Conservation (phyloP, 495 filamentous ascomycete species). For the Rusavskia elegans region DNA sequence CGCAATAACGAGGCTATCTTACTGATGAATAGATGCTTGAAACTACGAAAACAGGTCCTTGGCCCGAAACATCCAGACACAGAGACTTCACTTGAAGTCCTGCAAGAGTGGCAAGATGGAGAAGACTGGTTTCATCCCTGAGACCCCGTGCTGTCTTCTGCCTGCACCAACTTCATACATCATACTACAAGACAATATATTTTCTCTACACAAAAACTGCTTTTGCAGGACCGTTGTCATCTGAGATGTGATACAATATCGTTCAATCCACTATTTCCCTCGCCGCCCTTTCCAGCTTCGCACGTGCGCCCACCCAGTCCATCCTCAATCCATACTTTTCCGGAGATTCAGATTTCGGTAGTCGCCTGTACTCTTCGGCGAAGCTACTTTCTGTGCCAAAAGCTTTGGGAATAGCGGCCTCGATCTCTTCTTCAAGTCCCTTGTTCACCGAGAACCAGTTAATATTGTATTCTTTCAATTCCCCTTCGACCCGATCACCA, state of each 20-base stretch:
- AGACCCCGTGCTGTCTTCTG: too few relatives aligned
- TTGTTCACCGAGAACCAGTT: conserved; percentile 2
- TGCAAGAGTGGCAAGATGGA: too few relatives aligned
- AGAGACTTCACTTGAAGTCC: too few relatives aligned
- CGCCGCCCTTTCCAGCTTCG: not conserved
- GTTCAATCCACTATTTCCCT: too few relatives aligned
- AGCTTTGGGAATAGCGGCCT: not conserved
- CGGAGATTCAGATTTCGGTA: not conserved
- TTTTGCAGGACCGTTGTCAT: too few relatives aligned
- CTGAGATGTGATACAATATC: too few relatives aligned
- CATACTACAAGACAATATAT: too few relatives aligned
- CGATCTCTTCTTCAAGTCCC: not conserved
- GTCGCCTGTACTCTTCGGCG: not conserved
- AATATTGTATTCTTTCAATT: not conserved
- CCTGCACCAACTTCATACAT: too few relatives aligned
- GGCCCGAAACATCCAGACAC: not conserved
- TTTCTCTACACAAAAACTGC: too few relatives aligned
- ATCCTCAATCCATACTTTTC: not conserved
- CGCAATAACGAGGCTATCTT: not conserved
- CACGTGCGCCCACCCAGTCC: not conserved
- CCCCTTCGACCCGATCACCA: not conserved
- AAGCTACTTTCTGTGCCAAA: not conserved
- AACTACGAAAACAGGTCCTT: not conserved
- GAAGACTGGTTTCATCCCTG: too few relatives aligned
- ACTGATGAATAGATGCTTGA: not conserved